Conservation (phyloP, 345 rosid species). For the Psidium guajava region DNA sequence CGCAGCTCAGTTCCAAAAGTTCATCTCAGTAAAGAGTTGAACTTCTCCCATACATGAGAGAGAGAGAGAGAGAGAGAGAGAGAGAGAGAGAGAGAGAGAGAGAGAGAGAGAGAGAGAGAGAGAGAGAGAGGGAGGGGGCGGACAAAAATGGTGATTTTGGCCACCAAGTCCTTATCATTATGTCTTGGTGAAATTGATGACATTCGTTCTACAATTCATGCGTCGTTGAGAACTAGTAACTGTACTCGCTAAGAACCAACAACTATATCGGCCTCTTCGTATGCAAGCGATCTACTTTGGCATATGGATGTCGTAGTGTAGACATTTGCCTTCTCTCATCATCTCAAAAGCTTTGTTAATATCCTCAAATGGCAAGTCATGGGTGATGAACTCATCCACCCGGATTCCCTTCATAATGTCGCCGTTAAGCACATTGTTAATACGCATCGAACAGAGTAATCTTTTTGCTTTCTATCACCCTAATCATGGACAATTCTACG, state of each 20-base stretch:
- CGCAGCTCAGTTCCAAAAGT: not conserved
- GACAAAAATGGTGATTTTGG: not conserved
- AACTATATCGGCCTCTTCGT: not conserved
- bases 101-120: no score
- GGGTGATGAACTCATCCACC: conserved; percentile 65
- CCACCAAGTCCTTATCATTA: not conserved
- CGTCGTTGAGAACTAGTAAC: not conserved
- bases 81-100: no score
- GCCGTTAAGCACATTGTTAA: not conserved
- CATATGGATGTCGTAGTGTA: conserved; percentile 81
- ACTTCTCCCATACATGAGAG: not conserved
- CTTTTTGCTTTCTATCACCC: not conserved
- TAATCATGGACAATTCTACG: not conserved
- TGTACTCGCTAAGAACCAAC: not conserved
- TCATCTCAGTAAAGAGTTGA: not conserved
- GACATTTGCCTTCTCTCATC: conserved; percentile 74
- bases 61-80: not conserved
- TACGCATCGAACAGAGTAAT: not conserved
- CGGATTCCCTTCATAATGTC: conserved; percentile 42
- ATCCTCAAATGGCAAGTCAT: conserved; percentile 54
- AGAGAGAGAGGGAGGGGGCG: no score
- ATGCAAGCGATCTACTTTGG: conserved; percentile 7
- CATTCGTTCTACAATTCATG: not conserved
- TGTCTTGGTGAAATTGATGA: not conserved
- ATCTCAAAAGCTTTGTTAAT: conserved; percentile 69